Percentiles rank a stretch among this genome's conserved stretches.
phyloP scores from a whole-genome alignment of 768 basidiomycete species.

The Polyporus arcularius region DNA sequence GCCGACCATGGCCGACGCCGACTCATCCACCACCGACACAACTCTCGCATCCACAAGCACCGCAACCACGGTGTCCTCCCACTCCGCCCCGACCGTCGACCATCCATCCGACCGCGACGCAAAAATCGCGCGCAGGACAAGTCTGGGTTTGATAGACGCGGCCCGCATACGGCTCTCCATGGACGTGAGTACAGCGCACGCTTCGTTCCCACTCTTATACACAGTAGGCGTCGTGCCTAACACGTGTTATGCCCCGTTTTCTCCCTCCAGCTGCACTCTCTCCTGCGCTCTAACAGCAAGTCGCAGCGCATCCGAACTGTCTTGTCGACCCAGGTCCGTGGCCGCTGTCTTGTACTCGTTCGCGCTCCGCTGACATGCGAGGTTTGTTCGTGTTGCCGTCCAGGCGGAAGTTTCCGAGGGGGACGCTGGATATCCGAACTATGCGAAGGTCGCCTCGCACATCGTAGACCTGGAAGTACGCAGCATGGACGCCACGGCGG shows the following conservation, averaged over 20 bases:
- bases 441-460: conserved; percentile 22
- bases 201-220: conserved; percentile 23
- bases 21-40: conserved; percentile 20
- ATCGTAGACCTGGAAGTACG: conserved; percentile 21
- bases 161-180: conserved; percentile 37
- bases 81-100: conserved; percentile 19
- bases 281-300: conserved; percentile 32
- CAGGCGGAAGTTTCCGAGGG: conserved; percentile 24
- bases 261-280: conserved; percentile 27
- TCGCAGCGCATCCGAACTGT: conserved; percentile 18
- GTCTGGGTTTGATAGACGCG: conserved; percentile 34
- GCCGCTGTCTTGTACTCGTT: not conserved
- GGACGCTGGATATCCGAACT: conserved; percentile 20
- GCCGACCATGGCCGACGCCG: conserved; percentile 20
- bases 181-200: conserved; percentile 34
- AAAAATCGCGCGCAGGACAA: conserved; percentile 24
- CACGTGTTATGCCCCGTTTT: conserved; percentile 34
- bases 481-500: conserved; percentile 22
- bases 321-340: conserved; percentile 17
- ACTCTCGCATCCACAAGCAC: conserved; percentile 28
- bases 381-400: conserved; percentile 14
- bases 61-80: conserved; percentile 24
- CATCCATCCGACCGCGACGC: conserved; percentile 14
- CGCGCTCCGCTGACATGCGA: conserved; percentile 12
- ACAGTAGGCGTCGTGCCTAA: conserved; percentile 31